Base-by-base conservation (phyloP, 2,329 filamentous ascomycete genomes). In the Penicillium italicum region DNA sequence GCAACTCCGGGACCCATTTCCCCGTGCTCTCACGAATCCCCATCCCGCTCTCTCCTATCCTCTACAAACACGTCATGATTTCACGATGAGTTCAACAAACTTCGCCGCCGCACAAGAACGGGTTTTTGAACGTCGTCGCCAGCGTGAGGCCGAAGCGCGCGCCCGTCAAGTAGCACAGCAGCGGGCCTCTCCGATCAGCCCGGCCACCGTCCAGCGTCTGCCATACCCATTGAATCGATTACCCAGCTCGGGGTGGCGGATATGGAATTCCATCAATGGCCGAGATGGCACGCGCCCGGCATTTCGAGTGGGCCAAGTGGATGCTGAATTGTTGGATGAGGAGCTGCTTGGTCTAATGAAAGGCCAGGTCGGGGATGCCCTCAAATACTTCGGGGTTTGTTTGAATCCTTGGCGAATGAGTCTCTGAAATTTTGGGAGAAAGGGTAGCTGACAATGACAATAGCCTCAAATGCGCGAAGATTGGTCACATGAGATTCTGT, bases 261-360 rank as follows among this genome's bases (percentile, higher is more conserved):
- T 84, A 52, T 96, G 89, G 90, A 84, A 91, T 68, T 77, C 82
- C 5, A 76, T 93, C 40, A 84, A 84, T 37, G 86, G 88, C 6
- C 85, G 89, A 57, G 86, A 91, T 69, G 90, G 91, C 42, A 93
- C 89, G 24, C 80, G 85, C 16, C 93, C 94, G 5, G 87, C 90
- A 11, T 97, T 96, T 72, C 87, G 94, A 51, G 94, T 99, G 28
- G 91, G 93, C 28, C 94, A 99, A 76, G 90, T 97, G 41, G 94
- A 99, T 73, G 91, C 94, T 36, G 94, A 97, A 73, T 80, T 99
- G 47, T 82, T 99, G 18, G 94, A 99, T 73, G 91, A 96, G 69
- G 94, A 97, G 76, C 80, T 99, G 43, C 80, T 97, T 24, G 84
- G 85, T n/a, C 81, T 97, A 62, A 79, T 99, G 56, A 91, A 89